These are phyloP conservation scores for Trichoderma erinaceum DNA, from an alignment of 495 filamentous ascomycete species.

Conservation along the genomic window DNA sequence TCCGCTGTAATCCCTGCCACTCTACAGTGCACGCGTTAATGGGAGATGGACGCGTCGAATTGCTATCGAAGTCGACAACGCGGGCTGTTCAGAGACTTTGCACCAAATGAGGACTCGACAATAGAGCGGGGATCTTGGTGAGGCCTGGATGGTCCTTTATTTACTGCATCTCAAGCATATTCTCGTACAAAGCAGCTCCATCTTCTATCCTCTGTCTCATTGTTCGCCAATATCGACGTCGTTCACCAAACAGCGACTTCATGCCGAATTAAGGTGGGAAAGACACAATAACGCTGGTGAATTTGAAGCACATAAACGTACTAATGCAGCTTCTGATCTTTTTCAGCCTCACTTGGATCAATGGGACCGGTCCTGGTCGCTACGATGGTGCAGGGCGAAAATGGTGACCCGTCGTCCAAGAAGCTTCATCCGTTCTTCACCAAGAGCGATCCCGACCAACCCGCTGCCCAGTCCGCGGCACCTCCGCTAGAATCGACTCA, in stretches of 20 bases:
- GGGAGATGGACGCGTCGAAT: constrained; percentile 4
- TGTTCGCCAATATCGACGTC: not conserved
- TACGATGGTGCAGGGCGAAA: constrained; percentile 20
- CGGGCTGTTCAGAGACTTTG: not conserved
- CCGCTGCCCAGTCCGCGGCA: constrained; percentile 24
- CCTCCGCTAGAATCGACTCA: constrained; percentile 18
- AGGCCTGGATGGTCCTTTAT: not conserved
- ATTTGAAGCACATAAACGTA: not conserved
- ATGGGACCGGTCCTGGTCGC: constrained; percentile 18
- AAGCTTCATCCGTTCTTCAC: constrained; percentile 41
- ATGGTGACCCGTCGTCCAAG: constrained; percentile 19
- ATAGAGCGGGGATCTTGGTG: not conserved
- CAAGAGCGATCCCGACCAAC: constrained; percentile 20
- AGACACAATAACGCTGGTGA: not conserved
- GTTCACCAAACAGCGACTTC: not conserved
- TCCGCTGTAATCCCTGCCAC: not conserved
- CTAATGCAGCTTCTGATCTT: not conserved
- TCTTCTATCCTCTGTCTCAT: not conserved
- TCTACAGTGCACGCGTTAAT: constrained; percentile 4
- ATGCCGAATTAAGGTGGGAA: not conserved
- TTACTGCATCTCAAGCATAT: not conserved
- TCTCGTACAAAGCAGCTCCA: not conserved
- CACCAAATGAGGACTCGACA: not conserved
- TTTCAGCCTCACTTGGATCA: not conserved
- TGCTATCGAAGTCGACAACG: not conserved